Percentiles rank a stretch among this genome's conserved stretches.
phyloP scores from a whole-genome alignment of 2,329 filamentous ascomycete genomes.

The Monilinia laxa region DNA sequence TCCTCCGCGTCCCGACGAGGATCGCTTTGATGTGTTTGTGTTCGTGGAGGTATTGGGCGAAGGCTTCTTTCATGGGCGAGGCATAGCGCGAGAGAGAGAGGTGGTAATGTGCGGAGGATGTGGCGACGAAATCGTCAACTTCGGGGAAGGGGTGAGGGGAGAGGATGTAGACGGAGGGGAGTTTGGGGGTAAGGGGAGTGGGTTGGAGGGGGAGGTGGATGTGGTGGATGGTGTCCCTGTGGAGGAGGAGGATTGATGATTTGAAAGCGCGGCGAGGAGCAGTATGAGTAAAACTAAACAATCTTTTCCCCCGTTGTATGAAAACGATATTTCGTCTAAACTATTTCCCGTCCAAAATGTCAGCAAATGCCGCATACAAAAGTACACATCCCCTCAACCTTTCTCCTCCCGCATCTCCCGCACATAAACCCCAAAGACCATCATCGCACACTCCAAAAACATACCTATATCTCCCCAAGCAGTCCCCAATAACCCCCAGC shows the following conservation, averaged over 20 bases:
- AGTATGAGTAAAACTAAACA: slow-evolving; percentile 90
- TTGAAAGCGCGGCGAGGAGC: slow-evolving; percentile 57
- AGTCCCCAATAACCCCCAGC: slow-evolving; percentile 71
- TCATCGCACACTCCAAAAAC: not conserved
- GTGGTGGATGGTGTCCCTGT: slow-evolving; percentile 63
- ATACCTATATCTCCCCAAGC: slow-evolving; percentile 73
- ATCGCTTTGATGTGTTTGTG: slow-evolving; percentile 69
- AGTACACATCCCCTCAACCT: not conserved
- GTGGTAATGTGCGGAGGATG: slow-evolving; percentile 66
- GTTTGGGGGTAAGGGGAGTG: slow-evolving; percentile 42
- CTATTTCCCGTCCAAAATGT: slow-evolving; percentile 46
- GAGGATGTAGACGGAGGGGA: slow-evolving; percentile 88
- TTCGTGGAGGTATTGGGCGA: slow-evolving; percentile 72
- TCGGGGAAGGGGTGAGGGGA: slow-evolving; percentile 79
- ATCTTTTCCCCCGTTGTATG: slow-evolving; percentile 98
- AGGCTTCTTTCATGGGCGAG: slow-evolving; percentile 76
- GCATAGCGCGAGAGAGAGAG: slow-evolving; percentile 74
- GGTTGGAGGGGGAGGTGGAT: slow-evolving; percentile 71
- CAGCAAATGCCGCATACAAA: slow-evolving; percentile 6
- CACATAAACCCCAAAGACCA: not conserved
- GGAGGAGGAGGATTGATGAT: slow-evolving; percentile 42
- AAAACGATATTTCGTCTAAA: slow-evolving; percentile 76
- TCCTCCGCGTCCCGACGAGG: slow-evolving; percentile 83
- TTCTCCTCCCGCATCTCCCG: not conserved
- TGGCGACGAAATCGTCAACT: slow-evolving; percentile 79